Conservation (phyloP, 75 land plant genomes). For the Adiantum capillusveneris region DNA sequence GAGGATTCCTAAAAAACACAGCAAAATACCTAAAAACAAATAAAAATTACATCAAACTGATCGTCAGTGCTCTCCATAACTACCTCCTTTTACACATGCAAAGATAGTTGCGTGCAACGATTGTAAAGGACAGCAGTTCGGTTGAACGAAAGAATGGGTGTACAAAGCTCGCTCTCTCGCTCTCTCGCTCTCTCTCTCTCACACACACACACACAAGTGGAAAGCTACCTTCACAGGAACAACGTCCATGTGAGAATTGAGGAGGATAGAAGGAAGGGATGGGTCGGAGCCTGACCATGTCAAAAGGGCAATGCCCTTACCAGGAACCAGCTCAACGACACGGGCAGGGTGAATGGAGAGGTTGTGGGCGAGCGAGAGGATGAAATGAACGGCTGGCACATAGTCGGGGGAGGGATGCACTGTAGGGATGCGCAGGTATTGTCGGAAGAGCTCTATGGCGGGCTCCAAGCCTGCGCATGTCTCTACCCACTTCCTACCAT, state of each 20-base stretch:
- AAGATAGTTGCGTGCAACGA: no score
- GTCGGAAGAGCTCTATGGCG: slow-evolving; percentile 49
- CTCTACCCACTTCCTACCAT: no score
- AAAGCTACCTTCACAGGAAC: slow-evolving; percentile 63
- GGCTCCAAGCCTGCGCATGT: slow-evolving; percentile 10
- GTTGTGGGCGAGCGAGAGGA: slow-evolving; percentile 35
- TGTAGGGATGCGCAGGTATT: slow-evolving; percentile 67
- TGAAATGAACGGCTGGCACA: slow-evolving; percentile 43
- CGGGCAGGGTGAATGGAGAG: slow-evolving; percentile 41
- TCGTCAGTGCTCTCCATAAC: no score
- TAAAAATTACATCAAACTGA: no score
- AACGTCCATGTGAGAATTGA: slow-evolving; percentile 93
- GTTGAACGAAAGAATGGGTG: no score
- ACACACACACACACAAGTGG: slow-evolving; percentile 11
- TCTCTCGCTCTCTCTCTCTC: slow-evolving; percentile 1
- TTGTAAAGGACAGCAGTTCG: slow-evolving; percentile 13
- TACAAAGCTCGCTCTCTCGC: slow-evolving; percentile 19
- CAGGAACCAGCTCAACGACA: slow-evolving; percentile 46
- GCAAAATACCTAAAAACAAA: no score
- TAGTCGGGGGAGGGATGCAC: slow-evolving; percentile 86
- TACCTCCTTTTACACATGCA: no score
- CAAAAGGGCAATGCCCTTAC: slow-evolving; percentile 65
- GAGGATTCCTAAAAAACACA: no score
- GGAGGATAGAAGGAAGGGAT: slow-evolving; percentile 62
- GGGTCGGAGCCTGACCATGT: slow-evolving; percentile 59